Base-by-base conservation (phyloP, 306 rosid species). In the Vicia faba region DNA sequence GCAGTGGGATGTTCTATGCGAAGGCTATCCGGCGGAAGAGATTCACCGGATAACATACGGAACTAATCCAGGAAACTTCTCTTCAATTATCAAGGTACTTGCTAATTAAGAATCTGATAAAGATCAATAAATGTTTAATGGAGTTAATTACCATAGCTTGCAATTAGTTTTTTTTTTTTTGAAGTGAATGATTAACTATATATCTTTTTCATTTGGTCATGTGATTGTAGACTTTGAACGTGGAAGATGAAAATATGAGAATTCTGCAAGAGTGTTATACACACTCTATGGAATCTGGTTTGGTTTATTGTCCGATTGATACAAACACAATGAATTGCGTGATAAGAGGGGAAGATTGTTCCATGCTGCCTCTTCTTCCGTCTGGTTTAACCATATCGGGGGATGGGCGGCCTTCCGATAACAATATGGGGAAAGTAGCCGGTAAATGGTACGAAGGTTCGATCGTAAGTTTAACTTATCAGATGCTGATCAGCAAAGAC, bases 1-100 rank as follows among this genome's bases (percentile, higher is more conserved):
- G 29, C 71, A 91, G 95, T 88, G 97, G 96, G 96, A 87, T 59
- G 78, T 73, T 67, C 84, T 87, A 0, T 74, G 75, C 10, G 7
- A 57, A 49, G 87, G 76, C 43, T 43, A 79, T 58, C 81, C 79
- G 36, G 75, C 54, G 5, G 56, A 56, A 11, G 83, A 80, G 74
- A 49, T 87, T 55, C 83, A 77, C 0, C 86, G 20, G 48, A 74
- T 90, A 57, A 40, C 81, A 64, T 78, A 36, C 2, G 96, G 87
- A 64, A 38, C 41, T 48, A 57, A 77, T 77, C 78, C 81, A 0
- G 80, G 76, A 9, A 87, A 87, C 49, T 82, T 51, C 26, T 68
- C 80, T 62, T 78, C 89, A 8, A 51, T 90, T 60, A 56, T 77
- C 45, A 82, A 48, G 89, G 97, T 86, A 82, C 28, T 19, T 65